Percentiles rank a stretch among this genome's conserved stretches.
Evolutionary conservation across 352 stramenopile genomes (phyloP).

Genomic region (Hyaloperonospora brassicae): DNA sequence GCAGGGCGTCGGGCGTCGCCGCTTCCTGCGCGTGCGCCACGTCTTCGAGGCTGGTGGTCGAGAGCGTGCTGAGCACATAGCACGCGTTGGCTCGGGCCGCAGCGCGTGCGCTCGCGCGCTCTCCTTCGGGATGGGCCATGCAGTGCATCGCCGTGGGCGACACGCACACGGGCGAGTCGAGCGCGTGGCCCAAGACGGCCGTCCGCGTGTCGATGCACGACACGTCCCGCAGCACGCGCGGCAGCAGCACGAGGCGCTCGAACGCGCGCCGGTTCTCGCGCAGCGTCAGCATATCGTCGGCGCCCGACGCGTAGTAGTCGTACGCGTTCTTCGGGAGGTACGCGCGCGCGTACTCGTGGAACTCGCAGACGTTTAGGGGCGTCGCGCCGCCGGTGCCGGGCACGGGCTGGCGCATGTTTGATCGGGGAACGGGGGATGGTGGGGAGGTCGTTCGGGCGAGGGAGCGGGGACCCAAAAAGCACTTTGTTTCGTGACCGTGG

Average conservation of each 20-base stretch:
- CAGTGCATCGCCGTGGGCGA: constrained; percentile 87
- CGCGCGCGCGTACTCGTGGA: constrained; percentile 79
- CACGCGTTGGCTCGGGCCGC: constrained; percentile 80
- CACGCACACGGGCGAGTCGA: constrained; percentile 91
- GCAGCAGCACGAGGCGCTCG: constrained; percentile 89
- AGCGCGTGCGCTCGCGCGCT: constrained; percentile 79
- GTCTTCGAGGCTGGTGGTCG: constrained; percentile 35
- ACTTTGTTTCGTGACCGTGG: too few relatives aligned
- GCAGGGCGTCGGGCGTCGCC: constrained; percentile 69
- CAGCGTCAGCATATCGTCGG: constrained; percentile 88
- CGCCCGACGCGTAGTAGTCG: constrained; percentile 90
- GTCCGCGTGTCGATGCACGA: constrained; percentile 88
- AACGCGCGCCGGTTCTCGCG: constrained; percentile 85
- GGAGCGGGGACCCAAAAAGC: too few relatives aligned
- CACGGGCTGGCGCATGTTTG: constrained; percentile 55
- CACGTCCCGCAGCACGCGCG: constrained; percentile 90
- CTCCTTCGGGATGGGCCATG: constrained; percentile 93
- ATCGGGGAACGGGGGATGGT: too few relatives aligned
- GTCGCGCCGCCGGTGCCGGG: constrained; percentile 51
- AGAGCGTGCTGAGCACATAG: constrained; percentile 90
- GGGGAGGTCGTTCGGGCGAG: too few relatives aligned
- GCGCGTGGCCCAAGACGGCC: constrained; percentile 86
- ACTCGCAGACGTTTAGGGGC: constrained; percentile 87
- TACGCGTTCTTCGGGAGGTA: constrained; percentile 88
- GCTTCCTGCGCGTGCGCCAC: constrained; percentile 46